Base-by-base conservation (phyloP, 2,329 filamentous ascomycete species). In the Aspergillus thermomutatus region DNA sequence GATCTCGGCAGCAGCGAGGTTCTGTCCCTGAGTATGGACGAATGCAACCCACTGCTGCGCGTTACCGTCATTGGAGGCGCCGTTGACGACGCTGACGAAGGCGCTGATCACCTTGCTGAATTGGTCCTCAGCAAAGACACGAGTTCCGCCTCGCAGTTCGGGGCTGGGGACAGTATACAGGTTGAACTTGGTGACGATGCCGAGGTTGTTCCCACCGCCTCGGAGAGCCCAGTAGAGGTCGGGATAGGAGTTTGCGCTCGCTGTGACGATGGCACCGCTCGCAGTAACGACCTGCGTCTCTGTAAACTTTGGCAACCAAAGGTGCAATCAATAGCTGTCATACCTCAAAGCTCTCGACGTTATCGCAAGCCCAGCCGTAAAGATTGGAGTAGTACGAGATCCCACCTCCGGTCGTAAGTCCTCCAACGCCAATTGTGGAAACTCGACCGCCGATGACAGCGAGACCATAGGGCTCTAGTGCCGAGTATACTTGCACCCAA, bases 181-280 rank as follows among this genome's bases (percentile, higher is more conserved):
- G 26, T 77, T 72, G 56, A 75, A 75, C 17, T 64, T 67, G 19
- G 77, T 73, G 50, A 76, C 71, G 45, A 75, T 66, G 25, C 63
- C 68, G 52, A 75, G 69, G 54, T 75, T 75, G 59, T 71, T 73
- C 31, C 72, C 72, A 6, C 76, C 76, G 14, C 75, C 76, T n/a
- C 69, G 66, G 4, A 77, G 64, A 9, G 75, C 75, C 65, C 68
- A 76, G 61, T 68, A 78, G 0, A 78, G 68, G 52, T 78, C 75
- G 1, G 64, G 23, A 49, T 72, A 66, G 3, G 65, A 57, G 1
- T 43, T 60, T 0, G 59, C 54, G 26, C 64, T 74, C 1, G 69
- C 74, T 3, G 66, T 71, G 10, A 75, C 55, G 23, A 75, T 66
- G 6, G n/a, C 17, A 48, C 62, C 62, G 3, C 57, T 68, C 3